phyloP scores from a whole-genome alignment of 495 filamentous ascomycete species.

The Penicillium steckii region DNA sequence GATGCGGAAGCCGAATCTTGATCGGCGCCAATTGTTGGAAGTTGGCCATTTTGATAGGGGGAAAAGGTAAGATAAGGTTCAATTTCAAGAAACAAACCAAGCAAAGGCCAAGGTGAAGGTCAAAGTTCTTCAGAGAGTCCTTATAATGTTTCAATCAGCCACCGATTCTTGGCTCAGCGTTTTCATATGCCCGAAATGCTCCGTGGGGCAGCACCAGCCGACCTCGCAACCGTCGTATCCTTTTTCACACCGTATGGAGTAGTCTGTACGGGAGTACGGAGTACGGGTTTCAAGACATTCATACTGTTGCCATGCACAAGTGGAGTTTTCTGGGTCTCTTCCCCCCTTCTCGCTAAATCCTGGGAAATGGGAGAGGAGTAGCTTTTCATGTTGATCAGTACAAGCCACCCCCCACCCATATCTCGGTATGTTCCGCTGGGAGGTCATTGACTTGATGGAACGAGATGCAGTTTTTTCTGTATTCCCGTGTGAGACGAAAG shows the following conservation, averaged over 20 bases:
- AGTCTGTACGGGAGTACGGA: too few relatives aligned
- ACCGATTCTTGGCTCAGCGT: not conserved
- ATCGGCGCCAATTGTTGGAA: constrained; percentile 4
- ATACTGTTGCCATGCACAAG: not conserved
- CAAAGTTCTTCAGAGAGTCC: constrained; percentile 1
- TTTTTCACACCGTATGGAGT: not conserved
- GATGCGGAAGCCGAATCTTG: constrained; percentile 16
- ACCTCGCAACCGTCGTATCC: constrained; percentile 1
- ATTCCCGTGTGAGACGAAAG: not conserved
- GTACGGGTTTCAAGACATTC: too few relatives aligned
- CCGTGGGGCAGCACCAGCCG: constrained; percentile 10
- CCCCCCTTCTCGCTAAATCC: not conserved
- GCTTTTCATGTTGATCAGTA: not conserved
- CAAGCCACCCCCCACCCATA: not conserved
- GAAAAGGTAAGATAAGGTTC: not conserved
- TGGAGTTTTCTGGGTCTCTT: not conserved
- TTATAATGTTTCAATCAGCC: not conserved
- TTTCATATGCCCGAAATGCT: not conserved
- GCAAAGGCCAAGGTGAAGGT: not conserved
- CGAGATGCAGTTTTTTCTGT: not conserved
- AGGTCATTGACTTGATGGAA: too few relatives aligned
- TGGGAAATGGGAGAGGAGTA: not conserved
- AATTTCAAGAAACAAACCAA: not conserved
- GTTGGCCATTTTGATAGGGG: not conserved
- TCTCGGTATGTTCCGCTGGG: not conserved